Percentiles rank a stretch among this genome's conserved stretches.
Conservation (phyloP, 371 early-diverging fungal species). For the Mucor indicus region DNA sequence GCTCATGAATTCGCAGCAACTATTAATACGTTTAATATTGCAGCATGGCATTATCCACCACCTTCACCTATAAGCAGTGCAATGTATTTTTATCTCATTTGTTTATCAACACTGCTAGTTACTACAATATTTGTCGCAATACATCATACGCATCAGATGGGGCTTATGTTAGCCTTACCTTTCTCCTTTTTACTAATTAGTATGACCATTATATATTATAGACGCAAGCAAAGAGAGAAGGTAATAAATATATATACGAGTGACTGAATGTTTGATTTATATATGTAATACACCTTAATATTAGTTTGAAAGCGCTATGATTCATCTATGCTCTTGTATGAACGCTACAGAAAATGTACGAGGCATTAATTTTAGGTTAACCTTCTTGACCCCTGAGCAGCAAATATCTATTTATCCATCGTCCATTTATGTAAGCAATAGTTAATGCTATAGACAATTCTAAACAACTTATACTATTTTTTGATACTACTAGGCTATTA, state of each 20-base stretch:
- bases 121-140: slow-evolving; percentile 20
- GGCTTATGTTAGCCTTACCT: slow-evolving; percentile 24
- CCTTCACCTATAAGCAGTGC: slow-evolving; percentile 22
- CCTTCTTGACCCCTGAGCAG: slow-evolving; percentile 26
- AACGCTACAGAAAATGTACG: slow-evolving; percentile 50
- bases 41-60: slow-evolving; percentile 29
- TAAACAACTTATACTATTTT: background rate
- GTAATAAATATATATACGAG: slow-evolving; percentile 12
- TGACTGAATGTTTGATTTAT: too few relatives aligned
- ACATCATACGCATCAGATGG: slow-evolving; percentile 28
- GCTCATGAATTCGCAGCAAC: slow-evolving; percentile 33
- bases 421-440: slow-evolving; percentile 29
- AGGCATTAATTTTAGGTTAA: slow-evolving; percentile 39
- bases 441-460: background rate
- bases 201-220: slow-evolving; percentile 23
- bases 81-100: slow-evolving; percentile 6
- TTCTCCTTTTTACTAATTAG: slow-evolving; percentile 19
- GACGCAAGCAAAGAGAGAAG: slow-evolving; percentile 22
- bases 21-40: slow-evolving; percentile 39
- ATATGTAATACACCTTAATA: background rate
- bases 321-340: slow-evolving; percentile 39
- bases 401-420: slow-evolving; percentile 14
- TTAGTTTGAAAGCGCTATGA: slow-evolving; percentile 34
- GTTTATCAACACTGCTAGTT: slow-evolving; percentile 11
- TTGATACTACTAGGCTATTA: slow-evolving; percentile 26